Evolutionary conservation across 257 asterid species (phyloP).

Genomic region (Datura wrightii): DNA sequence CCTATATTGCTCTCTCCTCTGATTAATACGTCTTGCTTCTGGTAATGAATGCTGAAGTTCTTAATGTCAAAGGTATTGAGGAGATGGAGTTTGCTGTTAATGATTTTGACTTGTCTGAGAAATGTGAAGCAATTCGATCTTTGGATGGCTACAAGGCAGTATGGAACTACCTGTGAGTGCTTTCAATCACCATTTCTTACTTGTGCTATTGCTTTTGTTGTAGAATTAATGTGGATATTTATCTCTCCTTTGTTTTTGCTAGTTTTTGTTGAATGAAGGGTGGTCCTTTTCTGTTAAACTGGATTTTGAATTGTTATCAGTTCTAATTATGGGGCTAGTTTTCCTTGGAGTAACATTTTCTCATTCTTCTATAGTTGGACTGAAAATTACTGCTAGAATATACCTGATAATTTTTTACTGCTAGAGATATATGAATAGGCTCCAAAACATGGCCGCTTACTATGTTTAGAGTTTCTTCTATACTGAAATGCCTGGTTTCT

Average conservation of each 20-base stretch:
- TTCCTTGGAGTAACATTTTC: conserved; percentile 21
- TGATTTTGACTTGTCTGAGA: conserved; percentile 69
- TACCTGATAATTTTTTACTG: background rate
- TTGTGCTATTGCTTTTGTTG: conserved; percentile 33
- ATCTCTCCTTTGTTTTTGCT: background rate
- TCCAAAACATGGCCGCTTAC: background rate
- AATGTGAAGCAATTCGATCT: conserved; percentile 76
- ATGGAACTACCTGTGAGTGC: conserved; percentile 80
- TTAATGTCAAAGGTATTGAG: conserved; percentile 49
- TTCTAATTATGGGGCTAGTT: conserved; percentile 21
- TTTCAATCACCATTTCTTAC: conserved; percentile 31
- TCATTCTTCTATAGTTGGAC: conserved; percentile 19
- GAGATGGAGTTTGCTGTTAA: conserved; percentile 63
- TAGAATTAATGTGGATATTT: conserved; percentile 14
- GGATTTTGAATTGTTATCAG: background rate
- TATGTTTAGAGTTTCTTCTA: conserved; percentile 23
- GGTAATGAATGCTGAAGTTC: conserved; percentile 19
- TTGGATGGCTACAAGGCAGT: conserved; percentile 74
- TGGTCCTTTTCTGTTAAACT: background rate
- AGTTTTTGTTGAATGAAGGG: conserved; percentile 20
- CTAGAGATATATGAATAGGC: background rate
- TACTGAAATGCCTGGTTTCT: conserved; percentile 25
- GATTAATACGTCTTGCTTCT: conserved; percentile 35
- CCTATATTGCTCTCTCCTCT: conserved; percentile 18
- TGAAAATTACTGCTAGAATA: background rate